These are phyloP conservation scores for Trichoderma erinaceum DNA, from an alignment of 495 filamentous ascomycete genomes.

Conservation along the genomic window DNA sequence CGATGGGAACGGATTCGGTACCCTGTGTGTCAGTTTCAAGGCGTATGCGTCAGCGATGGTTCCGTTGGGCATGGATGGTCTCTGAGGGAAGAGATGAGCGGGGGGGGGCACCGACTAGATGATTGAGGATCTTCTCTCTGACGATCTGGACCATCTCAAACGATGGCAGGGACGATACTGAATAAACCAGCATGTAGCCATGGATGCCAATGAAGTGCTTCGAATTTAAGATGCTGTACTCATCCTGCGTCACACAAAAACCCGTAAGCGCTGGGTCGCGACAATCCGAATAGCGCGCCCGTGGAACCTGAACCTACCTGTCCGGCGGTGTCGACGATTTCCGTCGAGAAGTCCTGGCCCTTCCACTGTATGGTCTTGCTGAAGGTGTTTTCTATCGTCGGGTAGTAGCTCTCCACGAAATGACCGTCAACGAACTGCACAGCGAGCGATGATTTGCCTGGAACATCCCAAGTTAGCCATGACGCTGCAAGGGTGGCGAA, in stretches of 20 bases:
- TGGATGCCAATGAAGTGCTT: slow-evolving; percentile 99
- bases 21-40: slow-evolving; percentile 51
- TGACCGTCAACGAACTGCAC: slow-evolving; percentile 97
- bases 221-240: slow-evolving; percentile 95
- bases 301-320: slow-evolving; percentile 53
- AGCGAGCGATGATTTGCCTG: slow-evolving; percentile 96
- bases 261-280: neutral
- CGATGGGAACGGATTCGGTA: slow-evolving; percentile 83
- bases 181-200: slow-evolving; percentile 98
- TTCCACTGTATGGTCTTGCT: slow-evolving; percentile 89
- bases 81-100: slow-evolving; percentile 15
- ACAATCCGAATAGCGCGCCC: slow-evolving; percentile 24
- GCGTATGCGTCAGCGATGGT: neutral
- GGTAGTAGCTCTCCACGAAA: slow-evolving; percentile 98
- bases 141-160: slow-evolving; percentile 97
- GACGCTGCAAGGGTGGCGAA: slow-evolving; percentile 18
- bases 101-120: slow-evolving; percentile 57
- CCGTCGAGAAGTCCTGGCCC: slow-evolving; percentile 87
- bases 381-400: slow-evolving; percentile 98
- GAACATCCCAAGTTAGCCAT: slow-evolving; percentile 12
- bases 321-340: slow-evolving; percentile 97
- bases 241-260: slow-evolving; percentile 57
- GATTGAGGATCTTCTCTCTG: slow-evolving; percentile 93
- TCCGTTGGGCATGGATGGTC: slow-evolving; percentile 1
- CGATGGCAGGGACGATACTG: slow-evolving; percentile 82